Evolutionary conservation across 2,329 filamentous ascomycete genomes (phyloP).

Genomic region (Colletotrichum sp.): DNA sequence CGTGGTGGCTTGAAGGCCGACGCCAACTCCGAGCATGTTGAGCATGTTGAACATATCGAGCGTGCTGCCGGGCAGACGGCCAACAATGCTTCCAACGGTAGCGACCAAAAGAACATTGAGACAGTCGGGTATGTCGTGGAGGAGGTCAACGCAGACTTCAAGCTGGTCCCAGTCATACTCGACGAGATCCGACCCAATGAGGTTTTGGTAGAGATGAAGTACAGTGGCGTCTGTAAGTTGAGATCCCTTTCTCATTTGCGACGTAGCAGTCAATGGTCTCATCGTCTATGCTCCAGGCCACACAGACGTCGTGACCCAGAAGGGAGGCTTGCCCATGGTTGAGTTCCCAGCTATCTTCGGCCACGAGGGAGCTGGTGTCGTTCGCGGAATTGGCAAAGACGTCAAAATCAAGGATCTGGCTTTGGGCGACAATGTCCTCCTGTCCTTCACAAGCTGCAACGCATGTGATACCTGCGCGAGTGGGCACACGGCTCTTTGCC

Average conservation of each 20-base stretch:
- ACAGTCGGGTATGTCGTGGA: constrained; percentile 6
- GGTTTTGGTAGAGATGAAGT: constrained; percentile 90
- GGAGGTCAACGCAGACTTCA: background rate
- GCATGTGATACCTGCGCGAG: constrained; percentile 99
- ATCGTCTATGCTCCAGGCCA: constrained; percentile 48
- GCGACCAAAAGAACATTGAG: background rate
- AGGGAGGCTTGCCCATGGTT: background rate
- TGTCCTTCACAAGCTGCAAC: constrained; percentile 91
- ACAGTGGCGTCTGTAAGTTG: constrained; percentile 74
- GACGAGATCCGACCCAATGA: constrained; percentile 67
- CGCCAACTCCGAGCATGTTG: background rate
- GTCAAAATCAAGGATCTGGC: constrained; percentile 93
- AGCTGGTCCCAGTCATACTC: constrained; percentile 4
- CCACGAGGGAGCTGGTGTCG: constrained; percentile 89
- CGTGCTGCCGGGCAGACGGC: background rate
- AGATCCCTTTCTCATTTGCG: background rate
- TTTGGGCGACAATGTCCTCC: constrained; percentile 86
- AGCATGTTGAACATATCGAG: background rate
- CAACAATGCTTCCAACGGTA: background rate
- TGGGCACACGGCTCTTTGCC: constrained; percentile 95
- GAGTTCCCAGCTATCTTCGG: constrained; percentile 83
- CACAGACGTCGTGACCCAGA: constrained; percentile 64
- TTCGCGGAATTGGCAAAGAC: constrained; percentile 91
- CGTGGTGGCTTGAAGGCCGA: background rate
- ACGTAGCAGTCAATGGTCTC: background rate